Conservation (phyloP, 495 filamentous ascomycete genomes). For the Penicillium coffeae region DNA sequence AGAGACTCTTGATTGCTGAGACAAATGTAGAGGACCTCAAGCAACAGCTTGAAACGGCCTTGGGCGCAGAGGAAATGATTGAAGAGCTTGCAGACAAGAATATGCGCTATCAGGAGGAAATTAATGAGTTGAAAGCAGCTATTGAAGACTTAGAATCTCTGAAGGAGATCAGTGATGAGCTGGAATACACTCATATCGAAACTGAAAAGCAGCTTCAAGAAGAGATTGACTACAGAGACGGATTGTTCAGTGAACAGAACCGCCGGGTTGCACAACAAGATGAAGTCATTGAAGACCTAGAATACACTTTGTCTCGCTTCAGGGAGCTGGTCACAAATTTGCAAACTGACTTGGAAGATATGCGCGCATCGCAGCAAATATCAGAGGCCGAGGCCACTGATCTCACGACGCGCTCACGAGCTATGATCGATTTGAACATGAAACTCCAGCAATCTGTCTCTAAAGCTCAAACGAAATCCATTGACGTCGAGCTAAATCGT, state of each 20-base stretch:
- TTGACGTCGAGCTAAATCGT: slow-evolving; percentile 82
- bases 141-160: slow-evolving; percentile 83
- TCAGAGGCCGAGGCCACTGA: slow-evolving; percentile 90
- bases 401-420: slow-evolving; percentile 74
- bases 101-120: slow-evolving; percentile 71
- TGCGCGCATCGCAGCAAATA: slow-evolving; percentile 84
- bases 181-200: slow-evolving; percentile 89
- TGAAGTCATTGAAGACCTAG: slow-evolving; percentile 74
- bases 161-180: slow-evolving; percentile 89
- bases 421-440: slow-evolving; percentile 95
- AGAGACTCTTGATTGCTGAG: slow-evolving; percentile 67
- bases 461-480: slow-evolving; percentile 88
- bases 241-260: slow-evolving; percentile 70
- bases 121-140: slow-evolving; percentile 72
- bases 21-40: slow-evolving; percentile 79
- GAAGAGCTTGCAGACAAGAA: slow-evolving; percentile 87
- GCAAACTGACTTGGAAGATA: slow-evolving; percentile 85
- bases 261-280: slow-evolving; percentile 62
- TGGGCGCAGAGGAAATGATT: slow-evolving; percentile 87
- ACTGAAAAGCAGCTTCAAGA: slow-evolving; percentile 92
- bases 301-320: slow-evolving; percentile 85
- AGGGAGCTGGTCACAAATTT: slow-evolving; percentile 81
- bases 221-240: slow-evolving; percentile 80
- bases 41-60: slow-evolving; percentile 84
- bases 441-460: slow-evolving; percentile 84